Evolutionary conservation across 495 filamentous ascomycete species (phyloP).

Genomic region (Saxophila tyrrhenica): DNA sequence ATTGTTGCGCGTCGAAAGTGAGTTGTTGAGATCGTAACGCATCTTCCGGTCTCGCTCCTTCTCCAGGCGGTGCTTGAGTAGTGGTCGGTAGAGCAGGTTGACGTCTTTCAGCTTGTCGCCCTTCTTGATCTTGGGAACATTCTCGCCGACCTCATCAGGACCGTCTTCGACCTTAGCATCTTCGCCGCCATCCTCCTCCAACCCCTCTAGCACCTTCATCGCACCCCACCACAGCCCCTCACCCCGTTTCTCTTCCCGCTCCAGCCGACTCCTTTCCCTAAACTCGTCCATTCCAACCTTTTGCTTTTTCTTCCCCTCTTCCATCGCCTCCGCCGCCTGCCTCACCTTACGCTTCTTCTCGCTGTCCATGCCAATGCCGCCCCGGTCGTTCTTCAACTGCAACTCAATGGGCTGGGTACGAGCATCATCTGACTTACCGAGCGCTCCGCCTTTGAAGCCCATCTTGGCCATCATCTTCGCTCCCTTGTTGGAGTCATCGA

Average conservation of each 20-base stretch:
- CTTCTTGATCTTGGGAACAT: neutral
- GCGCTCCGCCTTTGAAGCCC: slow-evolving; percentile 66
- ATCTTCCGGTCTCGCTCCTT: slow-evolving; percentile 58
- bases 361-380: slow-evolving; percentile 75
- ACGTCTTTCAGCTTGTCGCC: slow-evolving; percentile 46
- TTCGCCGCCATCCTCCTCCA: slow-evolving; percentile 17
- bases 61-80: slow-evolving; percentile 56
- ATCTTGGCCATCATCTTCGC: slow-evolving; percentile 95
- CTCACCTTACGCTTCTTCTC: slow-evolving; percentile 73
- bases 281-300: slow-evolving; percentile 67
- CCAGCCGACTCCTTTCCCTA: slow-evolving; percentile 56
- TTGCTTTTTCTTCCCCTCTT: slow-evolving; percentile 43
- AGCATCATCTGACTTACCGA: slow-evolving; percentile 46
- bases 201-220: slow-evolving; percentile 56
- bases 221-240: slow-evolving; percentile 61
- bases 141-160: neutral
- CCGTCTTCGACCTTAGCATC: slow-evolving; percentile 9
- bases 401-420: slow-evolving; percentile 57
- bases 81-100: slow-evolving; percentile 67
- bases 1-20: slow-evolving; percentile 41
- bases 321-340: slow-evolving; percentile 46
- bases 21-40: slow-evolving; percentile 59
- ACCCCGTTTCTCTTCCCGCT: slow-evolving; percentile 56
- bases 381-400: slow-evolving; percentile 60
- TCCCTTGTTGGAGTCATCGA: slow-evolving; percentile 60